These are phyloP conservation scores for Helianthus tuberosus DNA, from an alignment of 129 eudicot genomes.

Conservation along the genomic window DNA sequence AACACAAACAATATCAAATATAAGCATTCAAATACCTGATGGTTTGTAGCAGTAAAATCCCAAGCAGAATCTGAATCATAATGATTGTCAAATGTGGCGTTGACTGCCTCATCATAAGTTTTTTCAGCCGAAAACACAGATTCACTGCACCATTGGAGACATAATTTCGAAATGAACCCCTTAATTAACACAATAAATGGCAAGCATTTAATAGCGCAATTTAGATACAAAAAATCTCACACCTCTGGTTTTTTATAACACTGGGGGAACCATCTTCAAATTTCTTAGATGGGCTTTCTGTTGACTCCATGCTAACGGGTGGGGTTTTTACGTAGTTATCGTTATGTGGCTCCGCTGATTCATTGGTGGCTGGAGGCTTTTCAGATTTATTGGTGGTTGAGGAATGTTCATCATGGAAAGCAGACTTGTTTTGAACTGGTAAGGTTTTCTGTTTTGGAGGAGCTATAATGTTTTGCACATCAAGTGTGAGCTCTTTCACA, in stretches of 20 bases:
- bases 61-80: slow-evolving; percentile 61
- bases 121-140: slow-evolving; percentile 28
- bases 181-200: neutral
- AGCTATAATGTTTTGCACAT: slow-evolving; percentile 79
- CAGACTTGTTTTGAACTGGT: slow-evolving; percentile 41
- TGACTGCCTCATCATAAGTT: slow-evolving; percentile 54
- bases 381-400: slow-evolving; percentile 39
- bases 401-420: slow-evolving; percentile 34
- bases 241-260: slow-evolving; percentile 53
- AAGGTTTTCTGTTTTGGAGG: slow-evolving; percentile 71
- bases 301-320: slow-evolving; percentile 55
- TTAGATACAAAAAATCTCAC: neutral
- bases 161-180: slow-evolving; percentile 36
- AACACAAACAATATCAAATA: slow-evolving; percentile 3
- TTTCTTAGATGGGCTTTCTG: slow-evolving; percentile 54
- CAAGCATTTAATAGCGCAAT: neutral
- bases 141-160: slow-evolving; percentile 44
- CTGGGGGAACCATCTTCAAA: slow-evolving; percentile 63
- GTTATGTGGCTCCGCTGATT: slow-evolving; percentile 29
- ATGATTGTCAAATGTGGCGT: slow-evolving; percentile 64
- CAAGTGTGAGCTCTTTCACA: slow-evolving; percentile 84
- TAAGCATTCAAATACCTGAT: slow-evolving; percentile 40
- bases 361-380: slow-evolving; percentile 33
- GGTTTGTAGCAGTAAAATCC: slow-evolving; percentile 47
- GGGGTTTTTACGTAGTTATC: slow-evolving; percentile 52